phyloP scores from a whole-genome alignment of 2,329 filamentous ascomycete genomes.

The Fusarium odoratissimum region DNA sequence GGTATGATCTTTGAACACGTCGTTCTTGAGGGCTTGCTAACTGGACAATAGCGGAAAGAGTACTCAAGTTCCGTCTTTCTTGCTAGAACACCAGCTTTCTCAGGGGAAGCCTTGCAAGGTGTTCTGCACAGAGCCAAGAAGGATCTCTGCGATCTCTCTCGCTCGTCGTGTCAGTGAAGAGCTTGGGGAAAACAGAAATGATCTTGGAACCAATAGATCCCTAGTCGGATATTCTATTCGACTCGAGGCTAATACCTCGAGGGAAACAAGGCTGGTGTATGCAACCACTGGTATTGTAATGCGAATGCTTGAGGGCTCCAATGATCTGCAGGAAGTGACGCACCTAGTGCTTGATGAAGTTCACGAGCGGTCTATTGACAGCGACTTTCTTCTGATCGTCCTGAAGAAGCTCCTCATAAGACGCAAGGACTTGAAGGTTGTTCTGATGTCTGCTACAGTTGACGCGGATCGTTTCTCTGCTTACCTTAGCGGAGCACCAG shows the following conservation, averaged over 20 bases:
- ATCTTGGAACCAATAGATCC: conserved; percentile 84
- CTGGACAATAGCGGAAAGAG: conserved; percentile 78
- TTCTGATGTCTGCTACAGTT: conserved; percentile 98
- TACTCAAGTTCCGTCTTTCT: conserved; percentile 94
- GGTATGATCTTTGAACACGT: conserved; percentile 55
- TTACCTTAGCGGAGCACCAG: conserved; percentile 86
- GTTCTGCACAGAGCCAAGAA: conserved; percentile 93
- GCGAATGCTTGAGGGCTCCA: conserved; percentile 92
- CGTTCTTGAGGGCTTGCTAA: conserved; percentile 35
- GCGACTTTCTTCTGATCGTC: conserved; percentile 94
- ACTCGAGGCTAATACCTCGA: conserved; percentile 85
- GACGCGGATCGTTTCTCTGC: conserved; percentile 91
- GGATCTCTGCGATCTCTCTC: conserved; percentile 95
- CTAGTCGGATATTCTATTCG: conserved; percentile 95
- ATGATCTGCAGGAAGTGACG: conserved; percentile 88
- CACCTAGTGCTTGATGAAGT: conserved; percentile 98
- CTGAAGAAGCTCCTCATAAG: conserved; percentile 82
- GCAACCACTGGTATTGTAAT: conserved; percentile 95
- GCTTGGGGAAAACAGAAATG: conserved; percentile 83
- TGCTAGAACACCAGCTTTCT: conserved; percentile 88
- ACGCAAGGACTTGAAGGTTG: conserved; percentile 86
- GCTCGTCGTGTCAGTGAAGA: conserved; percentile 95
- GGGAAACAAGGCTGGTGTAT: conserved; percentile 87
- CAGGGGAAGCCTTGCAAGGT: conserved; percentile 87
- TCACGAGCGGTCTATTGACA: conserved; percentile 95